Evolutionary conservation across 257 asterid species (phyloP), one percentile per base, ranked within the genome.

Genomic region (Solanum piurae): DNA sequence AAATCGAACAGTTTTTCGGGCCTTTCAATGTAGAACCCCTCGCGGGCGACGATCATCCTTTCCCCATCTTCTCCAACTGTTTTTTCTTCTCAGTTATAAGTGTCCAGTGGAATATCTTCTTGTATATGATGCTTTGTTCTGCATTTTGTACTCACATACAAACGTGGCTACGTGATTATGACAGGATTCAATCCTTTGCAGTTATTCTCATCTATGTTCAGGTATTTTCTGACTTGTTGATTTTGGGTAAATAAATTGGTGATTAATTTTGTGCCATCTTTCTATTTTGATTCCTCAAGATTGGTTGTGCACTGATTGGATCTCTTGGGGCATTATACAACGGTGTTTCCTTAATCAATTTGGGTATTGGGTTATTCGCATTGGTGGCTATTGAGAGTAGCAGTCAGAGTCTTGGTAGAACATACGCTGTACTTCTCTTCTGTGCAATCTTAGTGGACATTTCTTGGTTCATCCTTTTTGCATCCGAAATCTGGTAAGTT

Each of bases 371-470:
- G 0, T 88, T 96, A 89, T 96, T 96, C 88, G 99, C 99, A 10
- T 93, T 96, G 84, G 96, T 96, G 79, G 98, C 99, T 86, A 93
- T 96, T 31, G 98, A 94, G 91, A 96, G 98, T 92, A 93, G 96
- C 95, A 95, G 95, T 88, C 97, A 96, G 93, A 94, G 91, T 90
- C 98, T 96, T 72, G 98, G 98, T 27, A 90, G 98, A 84, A 95
- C 99, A 8, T 96, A 96, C 83, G 98, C 97, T 13, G 88, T 94
- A 76, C 98, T 96, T 86, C 95, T 96, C 77, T 92, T 96, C 88
- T 94, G 90, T 77, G 94, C 98, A 89, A 87, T 95, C 89, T 90
- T 93, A 88, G 95, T 95, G 83, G 99, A 96, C 90, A 40, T 96
- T 87, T 90, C 91, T 44, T 96, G 99, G 99, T 94, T 96, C 89